Evolutionary conservation across 768 basidiomycete genomes (phyloP), one percentile per base, ranked within the genome.

Genomic region (Rhodotorula toruloides): DNA sequence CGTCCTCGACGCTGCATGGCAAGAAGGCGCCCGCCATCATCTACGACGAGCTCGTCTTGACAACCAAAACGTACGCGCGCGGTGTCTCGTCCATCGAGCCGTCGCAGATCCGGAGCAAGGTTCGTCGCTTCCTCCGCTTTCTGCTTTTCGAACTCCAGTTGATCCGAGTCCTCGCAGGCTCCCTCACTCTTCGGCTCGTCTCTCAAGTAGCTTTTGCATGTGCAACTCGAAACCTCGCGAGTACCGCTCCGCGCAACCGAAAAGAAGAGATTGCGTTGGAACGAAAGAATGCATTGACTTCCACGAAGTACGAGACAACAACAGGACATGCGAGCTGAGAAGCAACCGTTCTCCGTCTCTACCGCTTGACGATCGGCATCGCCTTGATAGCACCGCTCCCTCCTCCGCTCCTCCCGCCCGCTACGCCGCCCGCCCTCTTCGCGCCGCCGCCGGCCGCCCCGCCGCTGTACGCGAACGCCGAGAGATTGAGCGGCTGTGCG

Each of bases 1-100:
- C 94, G 0, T 84, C 88, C 37, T 97, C 93, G 37, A 82, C 84
- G 6, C 75, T 98, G 73, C 84, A 83, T 72, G 86, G 88, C 71
- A 90, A 88, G 75, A 90, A 89, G 76, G 84, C 86, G 0, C 86
- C 86, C 0, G 90, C 87, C 10, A 91, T 99, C 68, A 83, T 99
- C 43, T 99, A 89, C 76, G 88, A 94, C 76, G 96, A 99, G 75
- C 79, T 99, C 75, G 94, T 96, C 67, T 85, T 86, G 74, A 91
- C 90, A 22, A 88, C 83, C 65, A 85, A 86, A 61, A 86, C 90
- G 46, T 98, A 93, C 73, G 93, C 92, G 4, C 86, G 93, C 4
- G 88, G 87, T n/a, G 93, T 94, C 17, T 93, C 92, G 0, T 80
- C 84, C 3, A 84, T 97, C 44, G 84, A 87, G 7, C 86, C 86